Evolutionary conservation across 1,139 yeast species (phyloP).

Genomic region (Geotrichum aggregatum): DNA sequence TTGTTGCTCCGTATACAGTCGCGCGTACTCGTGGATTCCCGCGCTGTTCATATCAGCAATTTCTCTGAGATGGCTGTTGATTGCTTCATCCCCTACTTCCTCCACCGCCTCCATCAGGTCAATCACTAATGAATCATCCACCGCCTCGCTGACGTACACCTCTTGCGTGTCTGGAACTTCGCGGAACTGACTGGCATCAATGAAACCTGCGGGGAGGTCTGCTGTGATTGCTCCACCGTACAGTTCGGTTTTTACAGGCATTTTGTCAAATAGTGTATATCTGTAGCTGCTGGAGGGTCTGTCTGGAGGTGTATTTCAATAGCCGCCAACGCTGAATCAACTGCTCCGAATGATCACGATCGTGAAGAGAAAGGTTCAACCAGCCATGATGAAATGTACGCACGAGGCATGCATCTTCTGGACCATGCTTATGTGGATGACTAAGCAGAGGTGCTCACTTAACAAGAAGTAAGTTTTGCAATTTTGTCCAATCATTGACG

Average conservation of each 20-base stretch:
- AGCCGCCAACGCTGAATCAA: too few species aligned
- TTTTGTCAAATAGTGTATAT: too few species aligned
- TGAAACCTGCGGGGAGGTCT: slow-evolving; percentile 50
- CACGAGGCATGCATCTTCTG: too few species aligned
- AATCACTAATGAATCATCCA: slow-evolving; percentile 20
- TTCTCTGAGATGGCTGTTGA: slow-evolving; percentile 44
- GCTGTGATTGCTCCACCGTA: slow-evolving; percentile 79
- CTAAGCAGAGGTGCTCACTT: too few species aligned
- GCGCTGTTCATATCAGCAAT: slow-evolving; percentile 41
- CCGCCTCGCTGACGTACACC: slow-evolving; percentile 51
- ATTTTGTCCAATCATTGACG: too few species aligned
- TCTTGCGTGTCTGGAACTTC: slow-evolving; percentile 89
- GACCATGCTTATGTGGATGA: too few species aligned
- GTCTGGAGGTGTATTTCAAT: too few species aligned
- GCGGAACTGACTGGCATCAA: slow-evolving; percentile 70
- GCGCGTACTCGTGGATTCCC: slow-evolving; percentile 13
- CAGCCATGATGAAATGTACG: too few species aligned
- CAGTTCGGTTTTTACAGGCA: slow-evolving; percentile 37
- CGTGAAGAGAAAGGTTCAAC: too few species aligned
- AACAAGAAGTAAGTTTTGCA: too few species aligned
- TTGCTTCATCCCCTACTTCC: slow-evolving; percentile 37
- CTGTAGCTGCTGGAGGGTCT: too few species aligned
- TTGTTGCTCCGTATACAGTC: slow-evolving; percentile 14
- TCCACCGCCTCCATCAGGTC: slow-evolving; percentile 20
- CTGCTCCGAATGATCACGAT: too few species aligned